Base-by-base conservation (phyloP, 169 alveolate species). In the Cryptosporidium tyzzeri region DNA sequence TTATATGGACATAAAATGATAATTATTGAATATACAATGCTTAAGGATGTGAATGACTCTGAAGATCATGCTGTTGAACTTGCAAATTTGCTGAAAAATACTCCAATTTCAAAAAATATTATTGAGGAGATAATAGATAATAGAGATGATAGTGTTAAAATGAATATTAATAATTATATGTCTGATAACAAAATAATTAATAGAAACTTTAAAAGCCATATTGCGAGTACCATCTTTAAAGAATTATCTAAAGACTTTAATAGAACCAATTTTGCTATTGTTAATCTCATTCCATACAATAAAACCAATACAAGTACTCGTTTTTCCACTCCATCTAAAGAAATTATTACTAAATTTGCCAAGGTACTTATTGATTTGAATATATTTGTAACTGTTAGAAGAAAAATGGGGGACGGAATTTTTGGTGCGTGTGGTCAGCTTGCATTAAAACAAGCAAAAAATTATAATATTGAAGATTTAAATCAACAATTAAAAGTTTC, bases 31-130 rank as follows among this genome's bases (percentile, higher is more conserved):
- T 92, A 92, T 71, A 86, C 86, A 48, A 26, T 92, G 68, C 50
- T 92, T 44, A 44, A 55, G 26, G 93, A 69, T 41, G 74, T 92
- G 26, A 92, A 92, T 74, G 93, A 91, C 59, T 69, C 94, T 21
- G 51, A 37, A 21, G 71, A 85, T 6, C 58, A 68, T 18, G 94
- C 94, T 3, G 55, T 71, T 31, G 92, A 85, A 31, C 85, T 92
- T 39, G 94, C 91, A n/a, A 53, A 65, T 45, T 59, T 92, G 12
- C 55, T 92, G n/a, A 65, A 33, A 14, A 51, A 73, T 50, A 80
- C 89, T n/a, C 75, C 73, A 59, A 45, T 65, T 5, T 29, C 73
- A 39, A 80, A 80, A 65, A 80, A 65, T 80, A 44, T 62, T 37
- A 12, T 80, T 31, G 68, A 80, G 35, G 68, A 45, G 10, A 12